Evolutionary conservation across 768 basidiomycete species (phyloP).

Genomic region (Leccinum pellstonianum): DNA sequence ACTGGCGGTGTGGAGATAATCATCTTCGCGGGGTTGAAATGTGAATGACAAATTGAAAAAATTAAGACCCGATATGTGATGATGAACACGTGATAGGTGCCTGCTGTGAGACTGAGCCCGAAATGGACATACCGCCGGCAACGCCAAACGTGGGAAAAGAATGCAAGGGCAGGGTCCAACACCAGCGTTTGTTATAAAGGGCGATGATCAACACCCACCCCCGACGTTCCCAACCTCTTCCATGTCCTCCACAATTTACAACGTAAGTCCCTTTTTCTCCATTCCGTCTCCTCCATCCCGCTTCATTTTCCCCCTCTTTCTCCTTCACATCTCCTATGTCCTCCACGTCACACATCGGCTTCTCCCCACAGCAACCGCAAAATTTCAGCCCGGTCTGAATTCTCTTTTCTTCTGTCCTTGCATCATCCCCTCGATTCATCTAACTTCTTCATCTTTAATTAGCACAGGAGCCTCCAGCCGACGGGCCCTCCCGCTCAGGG

Average conservation of each 20-base stretch:
- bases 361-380: constrained; percentile 17
- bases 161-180: constrained; percentile 35
- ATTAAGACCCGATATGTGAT: constrained; percentile 19
- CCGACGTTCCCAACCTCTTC: constrained; percentile 36
- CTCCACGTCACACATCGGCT: neutral
- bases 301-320: neutral
- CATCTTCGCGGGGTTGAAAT: constrained; percentile 26
- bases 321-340: neutral
- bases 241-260: constrained; percentile 41
- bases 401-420: neutral
- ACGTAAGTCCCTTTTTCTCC: constrained; percentile 28
- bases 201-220: constrained; percentile 40
- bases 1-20: constrained; percentile 13
- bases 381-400: constrained; percentile 21
- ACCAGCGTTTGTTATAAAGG: constrained; percentile 37
- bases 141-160: constrained; percentile 37
- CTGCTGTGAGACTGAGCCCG: constrained; percentile 22
- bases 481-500: constrained; percentile 45
- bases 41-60: constrained; percentile 10
- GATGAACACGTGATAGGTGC: constrained; percentile 30
- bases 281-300: neutral
- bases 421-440: constrained; percentile 1
- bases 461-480: constrained; percentile 58
- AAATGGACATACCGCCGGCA: constrained; percentile 36
- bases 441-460: constrained; percentile 20